Evolutionary conservation across 2,329 filamentous ascomycete species (phyloP), one percentile per base, ranked within the genome.

Genomic region (Sporothrix sp.): DNA sequence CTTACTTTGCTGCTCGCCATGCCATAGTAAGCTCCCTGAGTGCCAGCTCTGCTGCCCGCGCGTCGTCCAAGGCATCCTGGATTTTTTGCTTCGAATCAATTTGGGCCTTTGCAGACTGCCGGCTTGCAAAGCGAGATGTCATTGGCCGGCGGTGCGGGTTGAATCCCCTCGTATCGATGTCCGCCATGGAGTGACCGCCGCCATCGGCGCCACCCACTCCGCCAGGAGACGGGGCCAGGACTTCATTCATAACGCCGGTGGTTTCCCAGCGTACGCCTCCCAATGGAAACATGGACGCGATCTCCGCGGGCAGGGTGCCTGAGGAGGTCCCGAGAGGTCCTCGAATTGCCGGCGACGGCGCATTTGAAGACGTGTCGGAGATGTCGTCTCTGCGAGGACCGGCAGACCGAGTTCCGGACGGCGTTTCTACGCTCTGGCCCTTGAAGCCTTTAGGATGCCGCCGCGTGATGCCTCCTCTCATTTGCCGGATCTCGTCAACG

Each of bases 381-480:
- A 58, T 60, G 3, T 70, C 66, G 33, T 70, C 70, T 55, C 64
- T 70, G 57, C 64, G 68, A 3, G 65, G 59, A 0, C 63, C 55
- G 6, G 65, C 69, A 62, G 63, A 72, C 50, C 72, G 75, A 40
- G 71, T 82, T 23, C 68, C 70, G 1, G 68, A 66, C 4, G 77
- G 78, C 14, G 81, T 82, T n/a, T 80, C 81, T 33, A 71, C 72
- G 50, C 83, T 79, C 53, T 79, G 76, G 53, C 75, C 77, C 20
- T 73, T 69, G 13, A 77, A 81, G 51, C 76, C 79, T 60, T 87
- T 79, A 2, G 87, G 82, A 63, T 95, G 88, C 53, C 91, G 78
- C 56, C 91, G 76, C 23, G 91, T 97, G 65, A 97, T 95, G 54
- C 81, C 78, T 39, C 87, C 87, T 48, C 91, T 81, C 61, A 95